These are phyloP conservation scores for Aureobasidium leucospermi DNA, from an alignment of 2,329 filamentous ascomycete genomes.

Conservation along the genomic window DNA sequence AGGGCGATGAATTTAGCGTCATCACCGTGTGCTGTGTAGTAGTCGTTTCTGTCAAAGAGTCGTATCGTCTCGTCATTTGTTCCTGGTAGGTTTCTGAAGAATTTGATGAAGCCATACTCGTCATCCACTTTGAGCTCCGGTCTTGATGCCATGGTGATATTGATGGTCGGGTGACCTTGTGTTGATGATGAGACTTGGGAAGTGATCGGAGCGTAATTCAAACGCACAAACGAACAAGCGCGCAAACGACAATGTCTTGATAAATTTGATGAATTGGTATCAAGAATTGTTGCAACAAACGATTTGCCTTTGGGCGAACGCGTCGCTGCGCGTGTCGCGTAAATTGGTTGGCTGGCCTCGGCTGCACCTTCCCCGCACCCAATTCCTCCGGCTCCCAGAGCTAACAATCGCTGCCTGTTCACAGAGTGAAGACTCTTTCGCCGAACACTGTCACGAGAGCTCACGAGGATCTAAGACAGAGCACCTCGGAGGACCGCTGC, in stretches of 20 bases:
- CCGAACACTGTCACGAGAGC: too few species aligned
- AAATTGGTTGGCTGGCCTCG: background rate
- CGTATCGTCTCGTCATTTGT: slow-evolving; percentile 73
- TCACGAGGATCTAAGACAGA: too few species aligned
- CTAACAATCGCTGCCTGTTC: too few species aligned
- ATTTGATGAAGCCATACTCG: slow-evolving; percentile 92
- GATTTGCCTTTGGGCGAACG: background rate
- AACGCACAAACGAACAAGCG: too few species aligned
- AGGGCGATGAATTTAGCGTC: slow-evolving; percentile 78
- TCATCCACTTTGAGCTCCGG: slow-evolving; percentile 73
- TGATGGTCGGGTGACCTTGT: background rate
- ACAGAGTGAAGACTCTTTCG: too few species aligned
- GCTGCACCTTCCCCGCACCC: background rate
- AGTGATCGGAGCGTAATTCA: too few species aligned
- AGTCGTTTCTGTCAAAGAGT: slow-evolving; percentile 90
- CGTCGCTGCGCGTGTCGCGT: background rate
- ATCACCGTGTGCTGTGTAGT: slow-evolving; percentile 86
- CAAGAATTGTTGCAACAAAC: background rate
- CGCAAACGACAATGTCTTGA: background rate
- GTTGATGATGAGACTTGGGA: too few species aligned
- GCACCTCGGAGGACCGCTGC: too few species aligned
- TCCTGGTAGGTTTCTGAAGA: slow-evolving; percentile 75
- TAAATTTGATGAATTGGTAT: background rate
- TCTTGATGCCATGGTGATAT: slow-evolving; percentile 42
- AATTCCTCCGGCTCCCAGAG: too few species aligned